Base-by-base conservation (phyloP, 306 rosid genomes). In the Acacia confusa region DNA sequence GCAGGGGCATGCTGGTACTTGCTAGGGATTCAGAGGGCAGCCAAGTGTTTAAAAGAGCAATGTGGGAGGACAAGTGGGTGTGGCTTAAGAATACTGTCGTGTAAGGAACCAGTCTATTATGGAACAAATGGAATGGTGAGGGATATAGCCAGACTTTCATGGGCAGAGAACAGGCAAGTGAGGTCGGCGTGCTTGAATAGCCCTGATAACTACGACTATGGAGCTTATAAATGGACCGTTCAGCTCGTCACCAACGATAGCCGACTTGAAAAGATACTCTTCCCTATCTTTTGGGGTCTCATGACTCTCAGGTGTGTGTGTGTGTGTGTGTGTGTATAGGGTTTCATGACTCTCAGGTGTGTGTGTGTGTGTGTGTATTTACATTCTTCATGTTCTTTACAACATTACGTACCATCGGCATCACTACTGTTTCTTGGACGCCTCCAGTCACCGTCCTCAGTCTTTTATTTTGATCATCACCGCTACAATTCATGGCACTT, bases 1-100 rank as follows among this genome's bases (percentile, higher is more conserved):
- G 98, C 98, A 79, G 99, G 99, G 65, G 97, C 97, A n/a, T 95
- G 99, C 75, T 95, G 99, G 99, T 95, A 95, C 82, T 84, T 95
- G 80, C 76, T 95, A 24, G 99, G 99, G 44, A 75, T 95, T 25
- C 99, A 95, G 77, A 90, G 99, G 81, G 92, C 96, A 75, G 72
- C 84, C 5, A 89, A 88, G 41, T 95, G 99, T 85, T 79, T 95
- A 2, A 87, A 79, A 83, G 88, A 90, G 79, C 92, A 93, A 63
- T 95, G 99, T 81, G 75, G 65, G 41, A 84, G 28, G 45, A 76
- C 86, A 44, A 40, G 24, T 9, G 90, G 86, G 15, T 95, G 98
- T 80, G 84, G 92, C 0, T 2, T 86, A 25, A 84, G 86, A 79
- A 77, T 85, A 48, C 53, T 95, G 63, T 86, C 96, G 19, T 95